Conservation (phyloP, 768 basidiomycete genomes). For the Terana coerulea region DNA sequence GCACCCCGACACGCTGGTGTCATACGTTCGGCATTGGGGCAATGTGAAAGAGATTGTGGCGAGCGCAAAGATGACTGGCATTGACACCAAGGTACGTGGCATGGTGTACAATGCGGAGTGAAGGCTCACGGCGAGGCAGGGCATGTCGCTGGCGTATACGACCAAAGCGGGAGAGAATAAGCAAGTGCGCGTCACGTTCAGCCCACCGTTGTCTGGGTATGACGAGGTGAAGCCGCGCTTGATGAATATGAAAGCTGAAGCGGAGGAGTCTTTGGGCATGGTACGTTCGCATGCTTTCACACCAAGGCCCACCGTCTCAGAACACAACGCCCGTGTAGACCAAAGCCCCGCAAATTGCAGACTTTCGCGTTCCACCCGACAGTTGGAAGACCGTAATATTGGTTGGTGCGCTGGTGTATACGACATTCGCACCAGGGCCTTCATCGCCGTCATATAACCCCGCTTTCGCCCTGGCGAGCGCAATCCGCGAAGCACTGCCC, state of each 20-base stretch:
- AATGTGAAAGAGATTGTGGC: constrained; percentile 51
- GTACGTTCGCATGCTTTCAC: constrained; percentile 29
- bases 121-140: constrained; percentile 33
- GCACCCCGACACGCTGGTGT: constrained; percentile 81
- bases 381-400: constrained; percentile 24
- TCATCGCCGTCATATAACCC: constrained; percentile 19
- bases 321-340: constrained; percentile 50
- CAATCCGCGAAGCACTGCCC: constrained; percentile 14
- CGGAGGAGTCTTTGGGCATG: constrained; percentile 79
- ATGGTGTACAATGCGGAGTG: too few species aligned
- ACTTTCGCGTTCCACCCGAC: constrained; percentile 45
- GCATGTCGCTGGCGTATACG: constrained; percentile 67
- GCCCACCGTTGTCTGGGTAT: constrained; percentile 70
- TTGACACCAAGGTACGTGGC: constrained; percentile 56
- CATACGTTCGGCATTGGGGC: constrained; percentile 76
- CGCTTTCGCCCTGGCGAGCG: constrained; percentile 17
- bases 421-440: constrained; percentile 25
- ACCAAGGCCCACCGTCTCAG: constrained; percentile 1
- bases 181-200: constrained; percentile 52
- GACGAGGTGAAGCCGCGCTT: constrained; percentile 81
- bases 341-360: constrained; percentile 55
- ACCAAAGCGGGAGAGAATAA: constrained; percentile 42
- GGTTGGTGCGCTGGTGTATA: constrained; percentile 31
- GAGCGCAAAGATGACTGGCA: constrained; percentile 67
- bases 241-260: constrained; percentile 74